A percentile compares a stretch with the other conserved stretches of the same genome.
Evolutionary conservation across 2,329 filamentous ascomycete species (phyloP).

Genomic region (Celoporthe dispersa): DNA sequence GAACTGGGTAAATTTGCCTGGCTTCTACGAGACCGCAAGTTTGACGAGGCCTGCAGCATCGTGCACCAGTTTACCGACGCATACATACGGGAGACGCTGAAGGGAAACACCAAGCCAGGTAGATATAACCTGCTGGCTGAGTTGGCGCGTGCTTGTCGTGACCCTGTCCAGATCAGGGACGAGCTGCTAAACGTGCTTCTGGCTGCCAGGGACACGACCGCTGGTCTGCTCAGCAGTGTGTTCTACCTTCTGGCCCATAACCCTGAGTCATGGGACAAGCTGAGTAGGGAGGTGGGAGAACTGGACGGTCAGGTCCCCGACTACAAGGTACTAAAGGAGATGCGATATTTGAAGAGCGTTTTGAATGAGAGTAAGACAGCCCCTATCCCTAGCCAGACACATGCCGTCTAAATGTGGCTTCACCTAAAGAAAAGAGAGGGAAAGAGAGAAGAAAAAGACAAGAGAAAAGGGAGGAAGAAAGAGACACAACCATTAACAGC

Average conservation of each 20-base stretch:
- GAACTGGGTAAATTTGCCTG: neutral
- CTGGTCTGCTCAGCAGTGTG: constrained; percentile 8
- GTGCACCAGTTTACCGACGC: neutral
- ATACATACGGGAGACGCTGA: constrained; percentile 7
- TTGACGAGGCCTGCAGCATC: neutral
- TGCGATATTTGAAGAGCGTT: constrained; percentile 5
- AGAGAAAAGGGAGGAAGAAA: too few relatives aligned
- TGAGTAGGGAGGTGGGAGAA: neutral
- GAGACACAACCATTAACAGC: too few relatives aligned
- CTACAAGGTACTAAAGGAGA: neutral
- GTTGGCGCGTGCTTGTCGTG: neutral
- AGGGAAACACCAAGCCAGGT: neutral
- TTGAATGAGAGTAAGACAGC: constrained; percentile 16
- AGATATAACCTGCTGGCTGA: neutral
- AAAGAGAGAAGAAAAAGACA: too few relatives aligned
- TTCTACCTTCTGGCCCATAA: constrained; percentile 2
- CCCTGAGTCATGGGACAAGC: neutral
- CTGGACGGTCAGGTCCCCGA: neutral
- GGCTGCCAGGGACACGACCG: constrained; percentile 16
- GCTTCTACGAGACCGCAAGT: neutral
- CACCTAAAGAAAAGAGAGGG: too few relatives aligned
- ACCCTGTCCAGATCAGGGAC: neutral
- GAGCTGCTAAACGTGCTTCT: constrained; percentile 12
- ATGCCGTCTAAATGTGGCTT: too few relatives aligned
- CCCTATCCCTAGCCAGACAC: too few relatives aligned